These are phyloP conservation scores for Ascochyta pisi DNA, from an alignment of 2,329 filamentous ascomycete genomes.

Conservation along the genomic window DNA sequence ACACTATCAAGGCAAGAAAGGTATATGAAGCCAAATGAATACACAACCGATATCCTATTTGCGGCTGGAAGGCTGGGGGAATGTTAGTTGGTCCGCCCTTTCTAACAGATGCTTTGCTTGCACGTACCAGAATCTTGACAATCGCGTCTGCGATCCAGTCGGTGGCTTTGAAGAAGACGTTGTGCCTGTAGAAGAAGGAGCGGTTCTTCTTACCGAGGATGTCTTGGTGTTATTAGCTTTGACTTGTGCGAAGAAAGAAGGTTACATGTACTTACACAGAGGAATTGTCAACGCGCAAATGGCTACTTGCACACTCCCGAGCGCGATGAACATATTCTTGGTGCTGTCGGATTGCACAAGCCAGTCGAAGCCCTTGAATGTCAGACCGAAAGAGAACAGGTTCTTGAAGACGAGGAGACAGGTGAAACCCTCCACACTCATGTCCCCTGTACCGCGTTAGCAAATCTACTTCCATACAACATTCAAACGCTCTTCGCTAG, in stretches of 20 bases:
- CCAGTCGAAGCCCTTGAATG: constrained; percentile 86
- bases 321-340: constrained; percentile 71
- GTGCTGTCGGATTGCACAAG: constrained; percentile 66
- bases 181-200: constrained; percentile 43
- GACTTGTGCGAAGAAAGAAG: background rate
- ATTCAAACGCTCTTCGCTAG: background rate
- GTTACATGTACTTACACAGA: constrained; percentile 69
- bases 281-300: constrained; percentile 78
- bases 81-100: background rate
- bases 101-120: background rate
- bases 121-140: constrained; percentile 19
- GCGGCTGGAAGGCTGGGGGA: background rate
- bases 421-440: constrained; percentile 87
- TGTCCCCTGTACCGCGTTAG: constrained; percentile 62
- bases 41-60: background rate
- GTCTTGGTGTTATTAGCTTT: constrained; percentile 18
- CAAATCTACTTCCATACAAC: background rate
- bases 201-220: constrained; percentile 47
- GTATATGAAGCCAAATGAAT: background rate
- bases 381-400: constrained; percentile 85
- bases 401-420: constrained; percentile 94
- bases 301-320: constrained; percentile 78
- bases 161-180: constrained; percentile 42
- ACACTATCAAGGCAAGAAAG: too few species aligned
- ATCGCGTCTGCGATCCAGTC: constrained; percentile 39